Evolutionary conservation across 352 stramenopile species (phyloP), one percentile per base, ranked within the genome.

Genomic region (Globisporangium polare): DNA sequence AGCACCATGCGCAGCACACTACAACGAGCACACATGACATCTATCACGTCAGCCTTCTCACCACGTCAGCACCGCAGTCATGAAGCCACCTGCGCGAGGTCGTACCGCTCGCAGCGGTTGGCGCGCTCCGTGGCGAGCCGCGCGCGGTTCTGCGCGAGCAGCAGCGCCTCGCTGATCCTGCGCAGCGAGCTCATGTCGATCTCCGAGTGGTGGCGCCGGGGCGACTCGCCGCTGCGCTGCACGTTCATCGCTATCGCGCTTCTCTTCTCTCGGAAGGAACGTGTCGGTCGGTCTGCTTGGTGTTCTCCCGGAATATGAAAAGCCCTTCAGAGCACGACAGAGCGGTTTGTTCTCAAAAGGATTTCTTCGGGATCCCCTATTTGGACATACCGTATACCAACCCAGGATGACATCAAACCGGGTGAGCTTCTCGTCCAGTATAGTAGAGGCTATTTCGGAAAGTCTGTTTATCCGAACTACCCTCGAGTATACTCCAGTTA

Each of bases 91-190:
- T 31, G 71, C n/a, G n/a, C n/a, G n/a, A n/a, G n/a, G n/a, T n/a
- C 78, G 65, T 53, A 91, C 81, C 79, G 79, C 71, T 91, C 81
- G 37, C 74, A 74, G 31, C 73, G 81, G 62, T 82, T 84, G 17
- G 81, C 81, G 52, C 81, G 75, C 42, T 89, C 81, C 0, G 79
- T 84, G 39, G 81, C 75, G 18, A 69, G 58, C 0, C 81, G 72
- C 9, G 81, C 81, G 62, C 81, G 79, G 62, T 86, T 91, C 64
- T 91, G 81, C 20, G 81, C 81, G 6, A 91, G 71, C 22, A 91
- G 66, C 49, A 91, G 74, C 24, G 81, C 81, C 51, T 91, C 81
- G 53, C 81, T 74, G 54, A 91, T 77, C 61, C 81, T 76, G 37
- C 81, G 77, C 66, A 89, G 71, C 47, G 77, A 78, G 60, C 46